Evolutionary conservation across 164 flowering plant species (phyloP).

Genomic region (Chimonanthus praecox): DNA sequence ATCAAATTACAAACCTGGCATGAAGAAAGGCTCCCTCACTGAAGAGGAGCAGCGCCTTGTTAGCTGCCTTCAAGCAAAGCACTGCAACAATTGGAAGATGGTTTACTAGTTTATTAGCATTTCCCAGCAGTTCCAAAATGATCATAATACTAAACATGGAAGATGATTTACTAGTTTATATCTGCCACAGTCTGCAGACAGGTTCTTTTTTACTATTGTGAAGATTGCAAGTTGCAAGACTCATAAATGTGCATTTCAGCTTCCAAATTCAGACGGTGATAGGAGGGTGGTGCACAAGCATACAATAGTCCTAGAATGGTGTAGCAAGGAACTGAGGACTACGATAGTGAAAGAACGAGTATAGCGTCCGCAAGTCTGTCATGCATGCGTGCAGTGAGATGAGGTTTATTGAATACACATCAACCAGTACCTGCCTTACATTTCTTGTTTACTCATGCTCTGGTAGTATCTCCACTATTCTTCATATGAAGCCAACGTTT

Average conservation of each 20-base stretch:
- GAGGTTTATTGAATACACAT: no score
- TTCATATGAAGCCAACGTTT: no score
- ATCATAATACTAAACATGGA: background rate
- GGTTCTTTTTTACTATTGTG: constrained; percentile 42
- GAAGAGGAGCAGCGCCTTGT: constrained; percentile 80
- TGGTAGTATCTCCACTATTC: no score
- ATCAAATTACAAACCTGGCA: constrained; percentile 65
- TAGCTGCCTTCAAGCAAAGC: constrained; percentile 77
- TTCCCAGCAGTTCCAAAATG: background rate
- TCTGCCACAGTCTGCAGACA: constrained; percentile 35
- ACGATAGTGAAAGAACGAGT: constrained; percentile 64
- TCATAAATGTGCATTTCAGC: constrained; percentile 24
- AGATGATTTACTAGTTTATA: background rate
- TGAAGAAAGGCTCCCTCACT: constrained; percentile 82
- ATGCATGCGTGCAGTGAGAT: background rate
- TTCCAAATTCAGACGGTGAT: constrained; percentile 14
- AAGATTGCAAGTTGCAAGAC: constrained; percentile 61
- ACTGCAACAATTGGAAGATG: constrained; percentile 94
- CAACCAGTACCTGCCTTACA: no score
- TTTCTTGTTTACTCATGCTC: no score
- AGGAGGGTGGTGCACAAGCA: constrained; percentile 48
- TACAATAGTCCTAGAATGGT: constrained; percentile 61
- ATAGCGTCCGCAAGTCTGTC: constrained; percentile 1
- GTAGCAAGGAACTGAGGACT: constrained; percentile 32
- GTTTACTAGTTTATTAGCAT: constrained; percentile 19